Percentiles rank a stretch among this genome's conserved stretches.
Conservation (phyloP, 768 basidiomycete genomes). For the Podaxis sp. region DNA sequence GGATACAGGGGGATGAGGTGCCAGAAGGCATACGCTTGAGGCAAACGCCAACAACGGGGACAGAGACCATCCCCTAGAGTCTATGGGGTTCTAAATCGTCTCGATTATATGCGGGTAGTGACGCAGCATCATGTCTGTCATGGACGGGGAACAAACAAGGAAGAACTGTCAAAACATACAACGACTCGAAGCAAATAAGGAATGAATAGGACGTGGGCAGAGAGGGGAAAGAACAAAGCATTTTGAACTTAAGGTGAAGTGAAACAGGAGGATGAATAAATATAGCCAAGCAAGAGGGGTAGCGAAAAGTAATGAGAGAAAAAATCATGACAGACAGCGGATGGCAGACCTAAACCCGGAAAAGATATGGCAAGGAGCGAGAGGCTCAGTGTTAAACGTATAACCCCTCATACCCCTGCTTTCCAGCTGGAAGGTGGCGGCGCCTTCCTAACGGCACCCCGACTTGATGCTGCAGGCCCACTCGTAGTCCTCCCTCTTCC, state of each 20-base stretch:
- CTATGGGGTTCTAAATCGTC: background rate
- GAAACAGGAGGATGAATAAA: conserved; percentile 2
- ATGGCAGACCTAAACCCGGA: background rate
- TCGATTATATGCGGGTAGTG: background rate
- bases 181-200: background rate
- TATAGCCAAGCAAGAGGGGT: background rate
- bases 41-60: background rate
- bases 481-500: conserved; percentile 39
- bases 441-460: conserved; percentile 27
- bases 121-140: background rate
- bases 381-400: background rate
- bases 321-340: background rate
- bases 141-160: background rate
- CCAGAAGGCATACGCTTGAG: too few species aligned
- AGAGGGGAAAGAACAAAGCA: too few species aligned
- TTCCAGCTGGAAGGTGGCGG: conserved; percentile 69
- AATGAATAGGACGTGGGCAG: background rate
- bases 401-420: conserved; percentile 25
- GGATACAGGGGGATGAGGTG: too few species aligned
- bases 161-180: background rate
- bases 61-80: background rate
- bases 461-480: conserved; percentile 38
- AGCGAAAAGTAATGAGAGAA: background rate
- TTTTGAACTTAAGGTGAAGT: background rate
- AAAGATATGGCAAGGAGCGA: background rate